Percentiles rank a stretch among this genome's conserved stretches.
Evolutionary conservation across 2,329 filamentous ascomycete genomes (phyloP).

Genomic region (Talaromyces sp.): DNA sequence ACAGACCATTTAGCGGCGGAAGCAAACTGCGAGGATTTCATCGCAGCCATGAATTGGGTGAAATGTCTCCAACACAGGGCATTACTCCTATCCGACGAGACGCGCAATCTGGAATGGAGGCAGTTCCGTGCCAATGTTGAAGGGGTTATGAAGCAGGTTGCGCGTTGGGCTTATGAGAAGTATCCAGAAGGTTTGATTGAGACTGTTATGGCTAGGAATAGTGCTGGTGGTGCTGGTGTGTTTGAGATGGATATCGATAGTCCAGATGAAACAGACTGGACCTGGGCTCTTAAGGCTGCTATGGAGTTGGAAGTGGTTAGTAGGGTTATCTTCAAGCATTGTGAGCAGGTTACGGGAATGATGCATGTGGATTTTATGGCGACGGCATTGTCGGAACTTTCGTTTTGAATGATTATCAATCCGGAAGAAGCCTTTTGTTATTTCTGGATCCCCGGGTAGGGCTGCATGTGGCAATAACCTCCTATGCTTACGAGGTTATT

Average conservation of each 20-base stretch:
- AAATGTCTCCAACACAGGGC: neutral
- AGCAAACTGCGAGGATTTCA: neutral
- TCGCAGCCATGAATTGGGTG: neutral
- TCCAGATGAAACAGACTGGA: neutral
- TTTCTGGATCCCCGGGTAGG: no score
- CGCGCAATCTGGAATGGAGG: neutral
- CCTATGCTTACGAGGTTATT: no score
- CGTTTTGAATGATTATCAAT: no score
- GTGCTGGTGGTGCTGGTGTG: neutral
- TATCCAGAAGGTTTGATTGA: neutral
- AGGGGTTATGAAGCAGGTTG: neutral
- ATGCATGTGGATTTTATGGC: neutral
- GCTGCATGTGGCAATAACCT: no score
- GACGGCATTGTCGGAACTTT: neutral
- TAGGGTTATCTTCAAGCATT: neutral
- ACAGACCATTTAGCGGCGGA: neutral
- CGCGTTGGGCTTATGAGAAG: neutral
- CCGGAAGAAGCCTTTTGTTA: no score
- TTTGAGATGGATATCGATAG: neutral
- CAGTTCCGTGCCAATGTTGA: neutral
- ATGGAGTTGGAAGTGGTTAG: neutral
- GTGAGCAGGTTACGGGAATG: neutral
- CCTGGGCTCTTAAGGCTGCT: neutral
- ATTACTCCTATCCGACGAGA: neutral
- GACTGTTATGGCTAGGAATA: neutral